phyloP scores from a whole-genome alignment of 768 basidiomycete genomes.

The Fibroporia radiculosa region DNA sequence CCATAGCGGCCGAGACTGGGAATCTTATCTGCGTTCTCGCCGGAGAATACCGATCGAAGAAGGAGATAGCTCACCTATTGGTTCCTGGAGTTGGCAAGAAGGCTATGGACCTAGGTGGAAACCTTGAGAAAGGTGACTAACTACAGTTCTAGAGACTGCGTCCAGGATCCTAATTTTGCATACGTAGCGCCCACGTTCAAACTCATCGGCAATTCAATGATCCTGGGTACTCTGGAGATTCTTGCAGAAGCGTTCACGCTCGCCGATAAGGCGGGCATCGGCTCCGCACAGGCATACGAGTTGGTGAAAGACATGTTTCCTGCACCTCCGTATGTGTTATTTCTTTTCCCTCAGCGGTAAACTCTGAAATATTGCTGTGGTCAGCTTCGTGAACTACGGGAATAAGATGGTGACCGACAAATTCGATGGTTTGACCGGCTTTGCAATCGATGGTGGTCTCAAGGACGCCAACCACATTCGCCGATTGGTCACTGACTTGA shows the following conservation, averaged over 20 bases:
- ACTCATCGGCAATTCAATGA: conserved; percentile 72
- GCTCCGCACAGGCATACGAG: conserved; percentile 44
- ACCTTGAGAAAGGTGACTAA: conserved; percentile 67
- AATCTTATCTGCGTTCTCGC: conserved; percentile 70
- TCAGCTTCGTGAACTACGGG: conserved; percentile 48
- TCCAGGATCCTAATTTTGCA: not conserved
- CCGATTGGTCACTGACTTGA: conserved; percentile 53
- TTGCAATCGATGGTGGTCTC: conserved; percentile 80
- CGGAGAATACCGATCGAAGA: conserved; percentile 78
- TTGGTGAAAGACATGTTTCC: conserved; percentile 46
- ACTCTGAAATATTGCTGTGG: not conserved
- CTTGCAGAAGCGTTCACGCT: conserved; percentile 81
- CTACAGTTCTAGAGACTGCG: not conserved
- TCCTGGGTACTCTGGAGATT: conserved; percentile 70
- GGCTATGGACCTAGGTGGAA: conserved; percentile 74
- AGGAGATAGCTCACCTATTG: conserved; percentile 67
- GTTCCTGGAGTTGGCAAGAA: conserved; percentile 76
- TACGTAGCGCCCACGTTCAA: conserved; percentile 61
- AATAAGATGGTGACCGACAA: conserved; percentile 65
- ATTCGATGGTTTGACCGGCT: conserved; percentile 70
- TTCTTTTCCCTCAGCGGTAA: not conserved
- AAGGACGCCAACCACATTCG: conserved; percentile 81
- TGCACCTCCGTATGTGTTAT: conserved; percentile 10
- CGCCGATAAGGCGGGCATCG: conserved; percentile 78
- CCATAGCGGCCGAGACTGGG: conserved; percentile 54